Base-by-base conservation (phyloP, 176 grass and related monocot species). In the Guadua angustifolia region DNA sequence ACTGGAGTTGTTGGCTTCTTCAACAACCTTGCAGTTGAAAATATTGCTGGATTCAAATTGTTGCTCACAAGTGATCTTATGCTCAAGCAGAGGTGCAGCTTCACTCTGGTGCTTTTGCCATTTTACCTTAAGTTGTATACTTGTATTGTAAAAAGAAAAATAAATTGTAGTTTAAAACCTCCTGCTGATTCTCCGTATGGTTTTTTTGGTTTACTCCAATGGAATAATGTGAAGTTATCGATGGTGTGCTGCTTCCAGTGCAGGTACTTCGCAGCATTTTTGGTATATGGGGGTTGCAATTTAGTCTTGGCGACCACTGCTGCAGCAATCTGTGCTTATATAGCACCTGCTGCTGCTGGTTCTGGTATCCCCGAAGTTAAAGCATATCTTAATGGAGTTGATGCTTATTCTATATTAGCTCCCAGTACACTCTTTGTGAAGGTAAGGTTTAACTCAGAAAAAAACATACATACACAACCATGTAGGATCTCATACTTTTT, bases 341-440 rank as follows among this genome's bases (percentile, higher is more conserved):
- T 99, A 83, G 91, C 93, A 81, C 97, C 97, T 36, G 93, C 97
- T 83, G 97, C 97, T 86, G 97, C 97, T 73, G 97, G 97, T 1
- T 95, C 97, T 66, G 96, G 93, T 26, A 99, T 99, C 40, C 97
- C 97, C 62, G 97, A 99, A 95, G 93, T 99, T 55, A 99, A 99
- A 74, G 97, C 97, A 24, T 99, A 99, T 83, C 97, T 99, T 61
- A 99, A 99, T 78, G 97, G 97, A 82, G 78, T 99, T 72, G 93
- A 99, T 79, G 78, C 97, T 50, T 90, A 95, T 69, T 92, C 93
- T 69, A 99, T 99, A 80, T 85, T 99, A 82, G 97, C 93, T 92
- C 93, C 97, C 10, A 95, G 89, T 71, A 99, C 97, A 71, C 82
- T 99, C 38, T 94, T 99, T 88, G 97, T 99, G 50, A 99, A 99